Percentiles rank a stretch among this genome's conserved stretches.
Evolutionary conservation across 805 yeast species (phyloP).

Genomic region (Kregervanrija fluxuum): DNA sequence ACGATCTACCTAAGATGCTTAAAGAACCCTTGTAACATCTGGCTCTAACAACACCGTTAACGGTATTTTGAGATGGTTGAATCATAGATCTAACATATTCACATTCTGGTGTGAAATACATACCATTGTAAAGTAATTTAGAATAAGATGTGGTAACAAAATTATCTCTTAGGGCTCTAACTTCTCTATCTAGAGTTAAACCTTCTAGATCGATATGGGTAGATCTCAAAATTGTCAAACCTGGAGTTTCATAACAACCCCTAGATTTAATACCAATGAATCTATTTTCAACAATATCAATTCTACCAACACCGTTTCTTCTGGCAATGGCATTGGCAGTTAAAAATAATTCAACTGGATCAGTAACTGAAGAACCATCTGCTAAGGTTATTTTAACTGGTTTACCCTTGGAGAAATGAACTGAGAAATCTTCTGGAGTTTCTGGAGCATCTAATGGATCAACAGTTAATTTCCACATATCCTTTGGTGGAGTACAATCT

Average conservation of each 20-base stretch:
- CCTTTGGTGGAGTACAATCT: slow-evolving; percentile 97
- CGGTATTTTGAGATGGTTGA: slow-evolving; percentile 88
- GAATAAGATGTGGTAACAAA: slow-evolving; percentile 93
- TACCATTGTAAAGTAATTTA: slow-evolving; percentile 88
- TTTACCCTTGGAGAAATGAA: slow-evolving; percentile 77
- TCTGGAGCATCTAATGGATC: slow-evolving; percentile 96
- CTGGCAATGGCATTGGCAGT: slow-evolving; percentile 94
- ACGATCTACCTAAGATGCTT: slow-evolving; percentile 84
- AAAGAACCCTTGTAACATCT: slow-evolving; percentile 88
- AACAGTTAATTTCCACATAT: slow-evolving; percentile 98
- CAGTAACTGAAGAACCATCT: slow-evolving; percentile 56
- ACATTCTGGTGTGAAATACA: slow-evolving; percentile 97
- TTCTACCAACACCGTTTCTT: slow-evolving; percentile 99
- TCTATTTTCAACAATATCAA: slow-evolving; percentile 98
- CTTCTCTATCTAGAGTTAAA: slow-evolving; percentile 94
- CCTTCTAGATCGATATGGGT: slow-evolving; percentile 98
- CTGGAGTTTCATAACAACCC: slow-evolving; percentile 99
- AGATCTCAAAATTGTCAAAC: slow-evolving; percentile 86
- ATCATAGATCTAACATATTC: slow-evolving; percentile 93
- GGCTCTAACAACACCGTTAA: slow-evolving; percentile 94
- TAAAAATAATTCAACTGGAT: slow-evolving; percentile 86
- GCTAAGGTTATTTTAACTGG: slow-evolving; percentile 74
- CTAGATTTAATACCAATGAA: slow-evolving; percentile 98
- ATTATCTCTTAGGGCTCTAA: slow-evolving; percentile 91
- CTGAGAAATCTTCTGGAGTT: slow-evolving; percentile 80